Percentiles rank a stretch among this genome's conserved stretches.
phyloP scores from a whole-genome alignment of 2,329 filamentous ascomycete genomes.

The Colletotrichum australisinense region DNA sequence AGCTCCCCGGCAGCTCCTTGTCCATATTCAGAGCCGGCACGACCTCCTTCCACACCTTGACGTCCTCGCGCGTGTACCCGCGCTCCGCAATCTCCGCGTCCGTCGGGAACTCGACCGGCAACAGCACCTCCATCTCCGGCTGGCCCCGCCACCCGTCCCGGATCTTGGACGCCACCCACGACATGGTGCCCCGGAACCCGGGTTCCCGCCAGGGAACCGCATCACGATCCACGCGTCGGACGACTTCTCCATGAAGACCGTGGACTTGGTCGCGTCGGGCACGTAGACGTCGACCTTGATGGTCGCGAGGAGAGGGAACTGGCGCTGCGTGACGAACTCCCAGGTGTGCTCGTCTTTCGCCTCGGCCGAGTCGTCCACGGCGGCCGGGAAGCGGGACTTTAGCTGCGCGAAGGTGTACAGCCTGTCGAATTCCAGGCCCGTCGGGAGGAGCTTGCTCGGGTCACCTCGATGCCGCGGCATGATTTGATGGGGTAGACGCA shows the following conservation, averaged over 20 bases:
- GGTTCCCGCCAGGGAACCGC: constrained; percentile 69
- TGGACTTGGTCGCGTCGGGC: constrained; percentile 68
- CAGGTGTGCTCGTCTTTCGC: constrained; percentile 63
- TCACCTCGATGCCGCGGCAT: constrained; percentile 80
- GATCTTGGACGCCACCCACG: constrained; percentile 62
- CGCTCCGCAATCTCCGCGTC: constrained; percentile 66
- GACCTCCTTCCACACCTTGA: constrained; percentile 74
- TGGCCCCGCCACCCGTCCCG: constrained; percentile 58
- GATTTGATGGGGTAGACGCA: constrained; percentile 88
- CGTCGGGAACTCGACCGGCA: constrained; percentile 74
- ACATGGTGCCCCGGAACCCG: constrained; percentile 60
- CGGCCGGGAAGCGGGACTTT: constrained; percentile 58
- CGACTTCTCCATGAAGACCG: constrained; percentile 57
- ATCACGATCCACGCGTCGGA: constrained; percentile 72
- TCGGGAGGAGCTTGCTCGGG: constrained; percentile 71
- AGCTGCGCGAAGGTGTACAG: constrained; percentile 85
- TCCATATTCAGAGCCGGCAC: constrained; percentile 67
- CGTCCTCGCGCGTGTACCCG: constrained; percentile 69
- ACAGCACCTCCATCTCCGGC: constrained; percentile 72
- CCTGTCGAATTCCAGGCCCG: constrained; percentile 82
- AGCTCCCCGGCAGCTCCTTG: constrained; percentile 71
- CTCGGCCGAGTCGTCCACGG: constrained; percentile 46
- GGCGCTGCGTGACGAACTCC: constrained; percentile 78
- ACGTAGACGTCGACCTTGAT: constrained; percentile 77
- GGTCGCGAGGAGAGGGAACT: constrained; percentile 77